Evolutionary conservation across 352 stramenopile genomes (phyloP), one percentile per base, ranked within the genome.

Genomic region (Phytophthora pistaciae): DNA sequence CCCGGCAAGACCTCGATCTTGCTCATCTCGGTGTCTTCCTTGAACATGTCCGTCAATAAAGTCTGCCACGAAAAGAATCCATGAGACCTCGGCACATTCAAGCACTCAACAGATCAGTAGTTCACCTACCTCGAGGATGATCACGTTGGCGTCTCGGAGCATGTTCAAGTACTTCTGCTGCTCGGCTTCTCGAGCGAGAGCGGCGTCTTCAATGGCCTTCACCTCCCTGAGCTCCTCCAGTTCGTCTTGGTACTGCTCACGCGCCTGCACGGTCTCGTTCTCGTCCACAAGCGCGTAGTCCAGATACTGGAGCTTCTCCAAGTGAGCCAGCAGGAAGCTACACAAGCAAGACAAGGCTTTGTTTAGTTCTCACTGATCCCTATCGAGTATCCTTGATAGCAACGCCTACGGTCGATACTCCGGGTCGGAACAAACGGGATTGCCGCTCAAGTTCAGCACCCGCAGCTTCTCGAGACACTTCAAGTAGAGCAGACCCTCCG

Each of bases 221-320:
- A 95, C 79, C 63, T 95, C 88, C 49, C 92, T 93, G 52, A 94
- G 72, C 49, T 95, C 86, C 44, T 95, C 88, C 8, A 95, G 66
- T 42, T 95, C 86, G 56, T 95, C 87, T 55, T 98, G 92, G 66
- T 98, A 98, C 69, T 98, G 91, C 69, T 98, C 91, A 13, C 87
- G 74, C 14, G 91, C 91, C 55, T 92, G 90, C 11, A 89, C 59
- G 18, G 85, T 80, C 72, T 98, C 92, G 25, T 80, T 83, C 3
- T 72, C 64, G 56, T 98, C 91, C 14, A 98, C 83, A 0, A 98
- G 82, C 11, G 90, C 89, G 64, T 98, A 98, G 70, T 99, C 95
- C 14, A 98, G 67, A 77, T 98, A 99, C 64, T 96, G 94, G 14
- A 99, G 84, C 40, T 91, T 94, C 53, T 98, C 92, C 48, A 99